Conservation (phyloP, 805 yeast genomes). For the Yamadazyma insecticola region DNA sequence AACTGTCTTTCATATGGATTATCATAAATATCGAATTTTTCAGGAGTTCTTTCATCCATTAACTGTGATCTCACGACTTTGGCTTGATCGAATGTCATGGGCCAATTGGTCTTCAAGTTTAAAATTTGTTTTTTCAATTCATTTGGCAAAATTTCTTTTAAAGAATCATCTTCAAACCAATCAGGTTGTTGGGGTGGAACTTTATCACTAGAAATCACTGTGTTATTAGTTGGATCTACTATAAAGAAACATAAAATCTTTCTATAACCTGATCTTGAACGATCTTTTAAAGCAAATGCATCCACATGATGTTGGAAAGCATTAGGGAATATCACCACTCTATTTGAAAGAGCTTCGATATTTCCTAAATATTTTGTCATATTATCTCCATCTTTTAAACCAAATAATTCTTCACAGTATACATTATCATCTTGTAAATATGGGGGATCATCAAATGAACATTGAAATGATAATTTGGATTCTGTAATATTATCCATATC, state of each 20-base stretch:
- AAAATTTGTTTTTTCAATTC: neutral
- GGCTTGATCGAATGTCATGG: slow-evolving; percentile 12
- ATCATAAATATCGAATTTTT: slow-evolving; percentile 11
- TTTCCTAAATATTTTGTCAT: slow-evolving; percentile 22
- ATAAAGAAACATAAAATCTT: slow-evolving; percentile 37
- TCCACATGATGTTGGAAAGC: slow-evolving; percentile 36
- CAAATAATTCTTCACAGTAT: slow-evolving; percentile 22
- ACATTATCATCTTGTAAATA: slow-evolving; percentile 31
- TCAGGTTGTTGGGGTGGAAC: slow-evolving; percentile 37
- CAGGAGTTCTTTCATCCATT: slow-evolving; percentile 26
- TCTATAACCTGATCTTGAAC: slow-evolving; percentile 31
- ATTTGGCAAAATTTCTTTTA: too few relatives aligned
- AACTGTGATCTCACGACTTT: slow-evolving; percentile 22
- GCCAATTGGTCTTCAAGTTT: slow-evolving; percentile 1
- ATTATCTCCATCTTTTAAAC: slow-evolving; percentile 23
- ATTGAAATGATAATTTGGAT: slow-evolving; percentile 27
- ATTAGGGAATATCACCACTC: slow-evolving; percentile 36
- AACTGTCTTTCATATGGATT: slow-evolving; percentile 16
- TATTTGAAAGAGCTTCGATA: slow-evolving; percentile 19
- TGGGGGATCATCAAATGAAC: slow-evolving; percentile 23
- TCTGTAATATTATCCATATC: slow-evolving; percentile 36
- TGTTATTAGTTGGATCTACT: slow-evolving; percentile 30
- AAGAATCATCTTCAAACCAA: slow-evolving; percentile 22
- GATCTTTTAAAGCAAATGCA: slow-evolving; percentile 31
- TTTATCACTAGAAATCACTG: slow-evolving; percentile 21